A percentile compares a stretch with the other conserved stretches of the same genome.
phyloP scores from a whole-genome alignment of 2,329 filamentous ascomycete species.

The Cytospora leucostoma region DNA sequence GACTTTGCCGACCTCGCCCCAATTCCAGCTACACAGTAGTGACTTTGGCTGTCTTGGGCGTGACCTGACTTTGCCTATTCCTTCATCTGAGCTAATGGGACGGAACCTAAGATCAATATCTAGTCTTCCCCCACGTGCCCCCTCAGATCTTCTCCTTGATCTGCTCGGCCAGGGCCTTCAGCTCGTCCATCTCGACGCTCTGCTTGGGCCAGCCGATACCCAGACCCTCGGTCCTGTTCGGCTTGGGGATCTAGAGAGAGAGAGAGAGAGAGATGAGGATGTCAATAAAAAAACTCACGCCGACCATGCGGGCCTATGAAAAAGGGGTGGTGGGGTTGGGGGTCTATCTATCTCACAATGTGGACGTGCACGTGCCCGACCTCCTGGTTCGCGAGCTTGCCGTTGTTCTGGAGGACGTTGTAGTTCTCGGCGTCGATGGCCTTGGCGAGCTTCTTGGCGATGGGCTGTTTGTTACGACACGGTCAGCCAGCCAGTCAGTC shows the following conservation, averaged over 20 bases:
- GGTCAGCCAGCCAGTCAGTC: neutral
- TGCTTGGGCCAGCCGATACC: conserved; percentile 78
- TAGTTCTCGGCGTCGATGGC: conserved; percentile 79
- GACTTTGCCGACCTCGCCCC: neutral
- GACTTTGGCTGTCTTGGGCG: too few species aligned
- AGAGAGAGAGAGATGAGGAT: neutral
- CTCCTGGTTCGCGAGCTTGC: conserved; percentile 83
- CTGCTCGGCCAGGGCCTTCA: conserved; percentile 79
- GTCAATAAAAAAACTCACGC: too few species aligned
- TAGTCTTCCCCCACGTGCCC: neutral
- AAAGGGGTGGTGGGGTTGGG: neutral
- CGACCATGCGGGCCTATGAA: neutral
- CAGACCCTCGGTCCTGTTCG: conserved; percentile 78
- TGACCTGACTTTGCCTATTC: too few species aligned
- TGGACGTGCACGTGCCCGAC: conserved; percentile 97
- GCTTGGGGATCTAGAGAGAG: conserved; percentile 86
- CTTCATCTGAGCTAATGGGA: too few species aligned
- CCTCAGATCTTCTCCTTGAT: conserved; percentile 83
- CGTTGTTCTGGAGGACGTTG: conserved; percentile 97
- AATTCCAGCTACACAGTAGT: too few species aligned
- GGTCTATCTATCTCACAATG: conserved; percentile 60
- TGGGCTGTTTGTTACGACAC: conserved; percentile 54
- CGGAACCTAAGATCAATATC: too few species aligned
- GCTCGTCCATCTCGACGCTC: conserved; percentile 74
- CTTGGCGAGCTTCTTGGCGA: conserved; percentile 82